Base-by-base conservation (phyloP, 1,284 basidiomycete genomes). In the Neonothopanus nambi region DNA sequence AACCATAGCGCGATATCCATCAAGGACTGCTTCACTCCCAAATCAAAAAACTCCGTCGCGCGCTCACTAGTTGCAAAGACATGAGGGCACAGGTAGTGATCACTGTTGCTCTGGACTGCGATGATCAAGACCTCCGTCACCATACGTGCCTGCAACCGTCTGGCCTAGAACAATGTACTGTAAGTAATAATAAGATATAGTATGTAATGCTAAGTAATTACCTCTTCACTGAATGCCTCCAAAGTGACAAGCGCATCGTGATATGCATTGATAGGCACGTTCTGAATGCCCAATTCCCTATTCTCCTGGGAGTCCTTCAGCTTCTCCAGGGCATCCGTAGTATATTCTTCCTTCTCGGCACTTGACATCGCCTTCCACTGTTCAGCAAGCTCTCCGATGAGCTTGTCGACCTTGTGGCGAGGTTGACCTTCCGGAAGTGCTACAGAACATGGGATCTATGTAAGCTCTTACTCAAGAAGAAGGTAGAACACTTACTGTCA, bases 41-140 rank as follows among this genome's bases (percentile, higher is more conserved):
- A n/a, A n/a, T n/a, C n/a, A n/a, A 56, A 53, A 41, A 58, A 58
- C 18, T 53, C 45, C 15, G 21, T 17, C 11, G 57, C 51, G n/a
- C 45, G 40, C n/a, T 43, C 30, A 41, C 57, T 54, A 17, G 55
- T 53, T 13, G 21, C 13, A 35, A 37, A 48, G 5, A 41, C 45
- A 38, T 35, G 26, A 33, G 55, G 55, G 12, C 21, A 26, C 17
- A 39, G 39, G 35, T 52, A 45, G 12, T 48, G 40, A 30, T 54
- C 51, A 15, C 9, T 17, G 28, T 36, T 18, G 13, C 37, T 24
- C 21, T 55, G 41, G 11, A 39, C 20, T 17, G 46, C 45, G 24
- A 57, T 50, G 7, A 58, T 33, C 13, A 56, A 21, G 11, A 13
- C 17, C 36, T 58, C 51, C 7, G 46, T 45, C 13, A 55, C 55